A percentile compares a stretch with the other conserved stretches of the same genome.
Conservation (phyloP, 345 rosid species). For the Melaleuca alternifolia region DNA sequence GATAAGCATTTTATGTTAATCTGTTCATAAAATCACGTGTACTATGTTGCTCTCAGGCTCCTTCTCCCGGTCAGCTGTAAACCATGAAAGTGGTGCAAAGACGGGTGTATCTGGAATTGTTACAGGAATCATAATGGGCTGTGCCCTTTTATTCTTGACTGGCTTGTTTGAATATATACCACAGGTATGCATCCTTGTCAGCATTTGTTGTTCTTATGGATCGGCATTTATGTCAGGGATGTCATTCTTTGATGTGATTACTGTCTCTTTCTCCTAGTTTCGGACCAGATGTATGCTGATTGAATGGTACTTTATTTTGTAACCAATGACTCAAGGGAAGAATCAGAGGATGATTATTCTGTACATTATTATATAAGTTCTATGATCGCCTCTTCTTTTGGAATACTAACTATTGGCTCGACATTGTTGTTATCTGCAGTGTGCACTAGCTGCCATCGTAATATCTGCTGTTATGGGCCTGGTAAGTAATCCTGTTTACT, state of each 20-base stretch:
- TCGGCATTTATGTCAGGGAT: neutral
- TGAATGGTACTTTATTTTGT: neutral
- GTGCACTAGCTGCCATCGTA: conserved; percentile 95
- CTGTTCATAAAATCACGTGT: neutral
- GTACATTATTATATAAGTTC: neutral
- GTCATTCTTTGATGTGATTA: neutral
- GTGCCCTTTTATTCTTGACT: conserved; percentile 86
- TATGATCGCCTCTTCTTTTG: neutral
- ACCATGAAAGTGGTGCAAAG: conserved; percentile 92
- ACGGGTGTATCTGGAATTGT: conserved; percentile 81
- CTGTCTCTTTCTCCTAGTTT: neutral
- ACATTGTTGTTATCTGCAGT: conserved; percentile 40
- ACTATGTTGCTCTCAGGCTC: conserved; percentile 41
- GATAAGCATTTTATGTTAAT: neutral
- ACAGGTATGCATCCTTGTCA: conserved; percentile 42
- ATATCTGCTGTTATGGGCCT: conserved; percentile 87
- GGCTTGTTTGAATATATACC: conserved; percentile 80
- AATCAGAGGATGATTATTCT: neutral
- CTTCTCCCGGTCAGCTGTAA: conserved; percentile 98
- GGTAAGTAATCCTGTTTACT: conserved; percentile 36
- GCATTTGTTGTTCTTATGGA: neutral
- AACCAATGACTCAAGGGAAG: neutral
- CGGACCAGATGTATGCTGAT: neutral
- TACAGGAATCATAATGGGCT: conserved; percentile 72
- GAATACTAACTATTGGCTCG: conserved; percentile 13